Evolutionary conservation across 495 filamentous ascomycete species (phyloP).

Genomic region (Neurospora sp.): DNA sequence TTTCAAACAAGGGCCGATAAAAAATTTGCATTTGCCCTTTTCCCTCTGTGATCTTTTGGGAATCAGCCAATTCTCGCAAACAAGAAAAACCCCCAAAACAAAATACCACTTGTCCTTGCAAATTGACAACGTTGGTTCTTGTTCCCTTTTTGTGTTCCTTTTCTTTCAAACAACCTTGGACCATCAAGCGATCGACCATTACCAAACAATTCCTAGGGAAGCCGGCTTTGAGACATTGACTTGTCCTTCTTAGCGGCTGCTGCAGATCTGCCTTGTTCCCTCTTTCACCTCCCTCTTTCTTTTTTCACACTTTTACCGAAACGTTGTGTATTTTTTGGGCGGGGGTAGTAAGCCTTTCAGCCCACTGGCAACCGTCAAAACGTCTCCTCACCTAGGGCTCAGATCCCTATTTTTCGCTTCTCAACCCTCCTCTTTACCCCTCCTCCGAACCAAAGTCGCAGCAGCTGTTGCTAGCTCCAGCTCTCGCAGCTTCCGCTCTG

Average conservation of each 20-base stretch:
- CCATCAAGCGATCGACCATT: not conserved
- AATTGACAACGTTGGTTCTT: not conserved
- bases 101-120: not conserved
- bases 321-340: not conserved
- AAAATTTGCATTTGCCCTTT: not conserved
- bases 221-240: not conserved
- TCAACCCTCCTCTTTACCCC: slow-evolving; percentile 24
- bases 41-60: not conserved
- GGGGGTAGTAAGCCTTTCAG: slow-evolving; percentile 14
- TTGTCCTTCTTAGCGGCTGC: not conserved
- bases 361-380: slow-evolving; percentile 27
- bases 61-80: not conserved
- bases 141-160: not conserved
- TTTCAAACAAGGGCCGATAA: not conserved
- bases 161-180: not conserved
- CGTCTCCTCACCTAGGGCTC: slow-evolving; percentile 25
- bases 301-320: not conserved
- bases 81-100: not conserved
- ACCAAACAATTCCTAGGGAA: not conserved
- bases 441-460: slow-evolving; percentile 29
- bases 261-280: not conserved
- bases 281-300: not conserved
- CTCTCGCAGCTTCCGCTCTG: slow-evolving; percentile 53
- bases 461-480: not conserved
- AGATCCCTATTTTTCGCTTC: slow-evolving; percentile 44